Base-by-base conservation (phyloP, 371 early-diverging fungal species). In the Mortierella polycephala region DNA sequence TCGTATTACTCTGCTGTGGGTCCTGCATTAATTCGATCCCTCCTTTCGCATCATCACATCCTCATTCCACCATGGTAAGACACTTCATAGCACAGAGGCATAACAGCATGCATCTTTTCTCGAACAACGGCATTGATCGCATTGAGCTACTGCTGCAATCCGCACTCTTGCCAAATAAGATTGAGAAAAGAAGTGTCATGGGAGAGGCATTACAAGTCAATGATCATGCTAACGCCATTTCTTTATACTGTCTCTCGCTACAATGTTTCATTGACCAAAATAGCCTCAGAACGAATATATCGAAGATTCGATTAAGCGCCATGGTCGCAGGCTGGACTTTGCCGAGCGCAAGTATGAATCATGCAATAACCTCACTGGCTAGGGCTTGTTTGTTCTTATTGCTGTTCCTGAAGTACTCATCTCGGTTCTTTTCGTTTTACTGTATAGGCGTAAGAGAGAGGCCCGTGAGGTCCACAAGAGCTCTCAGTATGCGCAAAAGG, bases 211-310 rank as follows among this genome's bases (percentile, higher is more conserved):
- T 30, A 30, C 30, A 30, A 30, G 30, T 30, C 30, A 30, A 30
- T 2, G 30, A 30, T 30, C 30, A 30, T 30, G 30, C 30, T 30
- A 30, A 30, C 30, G 4, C 30, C 30, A 30, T 30, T 30, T 30
- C 30, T 30, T 4, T 30, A 30, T 30, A 30, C 30, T 30, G 4
- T 30, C 30, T 30, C 23, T 52, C 16, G 37, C 18, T n/a, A 18
- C n/a, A 12, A n/a, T 7, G 18, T 10, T 44, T 40, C 55, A 41
- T 53, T 54, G 41, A 14, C 16, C 16, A 44, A 16, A 68, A 77
- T 82, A 91, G 99, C 98, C 99, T 74, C 99, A 99, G 91, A 98
- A 99, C 94, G 98, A 99, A 85, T 99, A 99, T 88, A 99, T 99
- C 85, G 99, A 99, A 89, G 95, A 98, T 85, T 87, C 95, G 74